phyloP scores from a whole-genome alignment of 2,329 filamentous ascomycete genomes.

The Aspergillus clavatus region DNA sequence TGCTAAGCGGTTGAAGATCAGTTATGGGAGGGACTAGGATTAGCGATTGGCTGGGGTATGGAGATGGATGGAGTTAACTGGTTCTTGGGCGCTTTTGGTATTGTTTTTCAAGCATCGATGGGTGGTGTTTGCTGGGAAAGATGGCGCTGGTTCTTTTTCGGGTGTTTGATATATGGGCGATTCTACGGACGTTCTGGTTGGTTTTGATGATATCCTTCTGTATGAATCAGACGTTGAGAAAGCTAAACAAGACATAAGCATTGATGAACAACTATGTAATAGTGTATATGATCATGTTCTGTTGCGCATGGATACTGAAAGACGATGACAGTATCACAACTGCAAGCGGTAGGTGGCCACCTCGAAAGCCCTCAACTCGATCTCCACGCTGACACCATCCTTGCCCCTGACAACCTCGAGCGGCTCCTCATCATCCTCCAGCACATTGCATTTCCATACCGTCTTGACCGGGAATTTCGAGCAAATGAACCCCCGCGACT shows the following conservation, averaged over 20 bases:
- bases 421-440: slow-evolving; percentile 80
- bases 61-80: too few species aligned
- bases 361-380: slow-evolving; percentile 74
- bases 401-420: slow-evolving; percentile 46
- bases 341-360: slow-evolving; percentile 73
- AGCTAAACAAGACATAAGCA: not conserved
- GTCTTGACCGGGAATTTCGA: slow-evolving; percentile 67
- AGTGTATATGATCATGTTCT: too few species aligned
- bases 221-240: too few species aligned
- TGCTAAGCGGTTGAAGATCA: slow-evolving; percentile 43
- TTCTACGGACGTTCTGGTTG: not conserved
- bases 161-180: not conserved
- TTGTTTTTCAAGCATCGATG: slow-evolving; percentile 4
- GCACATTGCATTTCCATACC: slow-evolving; percentile 75
- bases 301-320: not conserved
- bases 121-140: not conserved
- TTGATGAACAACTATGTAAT: too few species aligned
- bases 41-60: not conserved
- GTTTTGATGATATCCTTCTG: slow-evolving; percentile 2
- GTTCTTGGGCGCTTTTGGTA: slow-evolving; percentile 3
- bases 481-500: slow-evolving; percentile 64
- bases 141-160: not conserved
- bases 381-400: slow-evolving; percentile 46
- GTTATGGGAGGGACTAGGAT: slow-evolving; percentile 39
- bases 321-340: slow-evolving; percentile 32